phyloP scores from a whole-genome alignment of 192 early-diverging fungal genomes.

The Entomortierella lignicola region DNA sequence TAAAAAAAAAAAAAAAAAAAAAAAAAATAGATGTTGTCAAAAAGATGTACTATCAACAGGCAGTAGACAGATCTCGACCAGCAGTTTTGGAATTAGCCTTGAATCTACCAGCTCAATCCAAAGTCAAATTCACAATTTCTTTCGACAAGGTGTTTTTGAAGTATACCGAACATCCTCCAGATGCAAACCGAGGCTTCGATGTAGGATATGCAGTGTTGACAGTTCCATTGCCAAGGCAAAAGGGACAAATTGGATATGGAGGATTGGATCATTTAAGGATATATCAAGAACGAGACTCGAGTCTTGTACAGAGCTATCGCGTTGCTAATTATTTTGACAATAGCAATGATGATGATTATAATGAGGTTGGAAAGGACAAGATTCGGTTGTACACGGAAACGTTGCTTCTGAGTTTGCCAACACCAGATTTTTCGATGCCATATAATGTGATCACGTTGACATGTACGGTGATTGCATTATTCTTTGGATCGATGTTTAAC shows the following conservation, averaged over 20 bases:
- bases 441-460: slow-evolving; percentile 99
- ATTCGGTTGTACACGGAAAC: slow-evolving; percentile 84
- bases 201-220: slow-evolving; percentile 79
- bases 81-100: slow-evolving; percentile 80
- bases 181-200: slow-evolving; percentile 96
- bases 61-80: slow-evolving; percentile 85
- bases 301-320: slow-evolving; percentile 30
- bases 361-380: slow-evolving; percentile 3
- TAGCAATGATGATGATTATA: not conserved
- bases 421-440: slow-evolving; percentile 98
- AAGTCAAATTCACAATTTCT: slow-evolving; percentile 75
- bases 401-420: slow-evolving; percentile 90
- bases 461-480: slow-evolving; percentile 93
- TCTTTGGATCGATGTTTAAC: slow-evolving; percentile 97
- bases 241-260: slow-evolving; percentile 49
- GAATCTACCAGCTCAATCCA: slow-evolving; percentile 74
- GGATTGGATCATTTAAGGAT: slow-evolving; percentile 37
- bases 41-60: slow-evolving; percentile 77
- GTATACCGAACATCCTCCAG: slow-evolving; percentile 96
- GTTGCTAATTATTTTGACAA: too few species aligned
- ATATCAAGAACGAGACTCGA: slow-evolving; percentile 42
- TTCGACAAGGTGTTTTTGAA: slow-evolving; percentile 95
- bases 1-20: too few species aligned
- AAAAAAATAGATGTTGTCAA: slow-evolving; percentile 59
- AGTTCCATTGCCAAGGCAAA: slow-evolving; percentile 26